A percentile compares a stretch with the other conserved stretches of the same genome.
These are phyloP conservation scores for Alternaria arbusti DNA, from an alignment of 2,329 filamentous ascomycete genomes.

Conservation along the genomic window DNA sequence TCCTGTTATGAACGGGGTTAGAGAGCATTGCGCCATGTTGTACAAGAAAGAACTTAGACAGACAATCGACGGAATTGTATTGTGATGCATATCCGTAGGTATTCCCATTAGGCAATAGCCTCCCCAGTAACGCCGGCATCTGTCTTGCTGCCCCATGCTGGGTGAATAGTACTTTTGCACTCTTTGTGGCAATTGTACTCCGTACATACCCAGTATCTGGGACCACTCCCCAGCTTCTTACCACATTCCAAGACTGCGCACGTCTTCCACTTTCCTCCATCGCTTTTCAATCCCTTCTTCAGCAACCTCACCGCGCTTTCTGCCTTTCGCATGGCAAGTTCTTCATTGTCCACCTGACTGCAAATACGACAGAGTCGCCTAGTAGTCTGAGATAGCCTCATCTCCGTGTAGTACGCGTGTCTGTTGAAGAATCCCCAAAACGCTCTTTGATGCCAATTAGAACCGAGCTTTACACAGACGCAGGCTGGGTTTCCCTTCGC, in stretches of 20 bases:
- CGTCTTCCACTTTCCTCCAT: conserved; percentile 11
- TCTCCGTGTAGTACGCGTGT: neutral
- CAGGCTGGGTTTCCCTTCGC: conserved; percentile 10
- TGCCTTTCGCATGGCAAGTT: conserved; percentile 16
- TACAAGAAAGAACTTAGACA: neutral
- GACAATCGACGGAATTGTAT: neutral
- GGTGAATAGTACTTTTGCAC: conserved; percentile 18
- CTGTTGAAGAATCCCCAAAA: neutral
- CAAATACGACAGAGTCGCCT: conserved; percentile 25
- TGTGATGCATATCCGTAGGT: neutral
- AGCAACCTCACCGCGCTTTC: conserved; percentile 22
- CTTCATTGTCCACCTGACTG: neutral
- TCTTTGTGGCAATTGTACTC: conserved; percentile 14
- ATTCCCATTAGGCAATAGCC: neutral
- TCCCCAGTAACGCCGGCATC: neutral
- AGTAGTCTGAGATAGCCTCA: neutral
- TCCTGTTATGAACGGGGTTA: neutral
- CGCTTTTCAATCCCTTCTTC: conserved; percentile 7
- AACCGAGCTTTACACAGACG: conserved; percentile 5
- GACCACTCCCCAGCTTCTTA: conserved; percentile 17
- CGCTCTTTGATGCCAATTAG: neutral
- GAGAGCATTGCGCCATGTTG: neutral
- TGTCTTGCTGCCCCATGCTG: conserved; percentile 10
- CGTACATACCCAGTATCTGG: conserved; percentile 35
- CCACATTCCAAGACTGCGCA: conserved; percentile 19